Evolutionary conservation across 2,329 filamentous ascomycete genomes (phyloP), one percentile per base, ranked within the genome.

Genomic region (Ambrosiella xylebori): DNA sequence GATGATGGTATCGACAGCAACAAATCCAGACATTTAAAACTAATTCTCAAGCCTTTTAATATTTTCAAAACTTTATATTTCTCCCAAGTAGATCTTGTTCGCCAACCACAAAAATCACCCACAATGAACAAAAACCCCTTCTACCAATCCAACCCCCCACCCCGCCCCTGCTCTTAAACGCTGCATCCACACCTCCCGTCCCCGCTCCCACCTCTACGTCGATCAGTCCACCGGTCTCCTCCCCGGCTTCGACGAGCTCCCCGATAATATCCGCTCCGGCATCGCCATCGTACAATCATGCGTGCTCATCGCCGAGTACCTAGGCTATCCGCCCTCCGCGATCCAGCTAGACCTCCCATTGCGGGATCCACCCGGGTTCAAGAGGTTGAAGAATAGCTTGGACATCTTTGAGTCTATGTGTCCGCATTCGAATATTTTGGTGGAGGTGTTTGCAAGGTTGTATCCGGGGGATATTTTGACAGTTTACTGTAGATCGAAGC

Each of bases 401-500:
- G 72, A 78, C 62, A 65, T 77, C 51, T 66, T 79, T 63, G 69
- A 68, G 40, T 68, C 67, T 0, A 60, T 79, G 13, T 71, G 70
- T 57, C 68, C 68, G 52, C 71, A 71, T 62, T 67, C 75, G 3
- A 77, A 81, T 57, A 68, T 87, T 3, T 68, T 57, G 6, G 37
- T 45, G 19, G 52, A 40, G 9, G 44, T 61, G 15, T 51, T 58
- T 9, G 52, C 54, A 12, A 19, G 50, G 37, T 73, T 88, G 17
- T 66, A 68, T 7, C 68, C 79, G 0, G 65, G 70, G 12, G 80
- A 83, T 57, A 71, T 89, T 6, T 66, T 88, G 60, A 75, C 71
- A 50, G 73, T 89, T 39, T 88, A 85, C 71, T 72, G 76, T 62
- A 77, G 81, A 63, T 85, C 79, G 66, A 78, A 73, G 57, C 72